These are phyloP conservation scores for Bocquillonia castaneifolia DNA, from an alignment of 441 rosid genomes.

Conservation along the genomic window DNA sequence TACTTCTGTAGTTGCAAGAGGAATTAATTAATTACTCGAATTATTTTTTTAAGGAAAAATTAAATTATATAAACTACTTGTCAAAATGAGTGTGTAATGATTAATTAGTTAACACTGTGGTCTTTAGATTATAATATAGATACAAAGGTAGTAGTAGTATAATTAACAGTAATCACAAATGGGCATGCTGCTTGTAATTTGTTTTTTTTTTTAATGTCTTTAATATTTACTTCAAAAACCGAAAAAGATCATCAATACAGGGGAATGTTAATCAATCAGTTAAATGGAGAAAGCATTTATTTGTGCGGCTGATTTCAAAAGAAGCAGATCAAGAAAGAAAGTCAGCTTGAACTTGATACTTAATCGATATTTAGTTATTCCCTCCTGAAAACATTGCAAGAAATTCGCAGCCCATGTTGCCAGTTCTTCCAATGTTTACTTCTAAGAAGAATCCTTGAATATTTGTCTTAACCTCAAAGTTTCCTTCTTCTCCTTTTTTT, in stretches of 20 bases:
- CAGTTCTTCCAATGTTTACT: neutral
- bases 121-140: neutral
- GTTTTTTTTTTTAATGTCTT: slow-evolving; percentile 10
- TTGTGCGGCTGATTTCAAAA: no score
- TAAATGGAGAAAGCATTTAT: neutral
- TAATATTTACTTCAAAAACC: neutral
- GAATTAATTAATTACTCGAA: slow-evolving; percentile 10
- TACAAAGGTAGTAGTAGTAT: neutral
- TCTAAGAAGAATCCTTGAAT: neutral
- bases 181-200: slow-evolving; percentile 13
- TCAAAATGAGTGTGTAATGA: neutral
- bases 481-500: no score
- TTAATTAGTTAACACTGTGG: neutral
- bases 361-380: slow-evolving; percentile 17
- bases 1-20: neutral
- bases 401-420: neutral
- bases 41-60: no score
- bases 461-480: neutral
- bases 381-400: slow-evolving; percentile 37
- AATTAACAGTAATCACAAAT: slow-evolving; percentile 2
- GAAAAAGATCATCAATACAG: slow-evolving; percentile 23
- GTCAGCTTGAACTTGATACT: slow-evolving; percentile 18
- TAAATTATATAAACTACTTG: neutral
- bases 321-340: no score
- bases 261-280: slow-evolving; percentile 12